phyloP scores from a whole-genome alignment of 2,329 filamentous ascomycete genomes.

The Colletotrichum tropicale region DNA sequence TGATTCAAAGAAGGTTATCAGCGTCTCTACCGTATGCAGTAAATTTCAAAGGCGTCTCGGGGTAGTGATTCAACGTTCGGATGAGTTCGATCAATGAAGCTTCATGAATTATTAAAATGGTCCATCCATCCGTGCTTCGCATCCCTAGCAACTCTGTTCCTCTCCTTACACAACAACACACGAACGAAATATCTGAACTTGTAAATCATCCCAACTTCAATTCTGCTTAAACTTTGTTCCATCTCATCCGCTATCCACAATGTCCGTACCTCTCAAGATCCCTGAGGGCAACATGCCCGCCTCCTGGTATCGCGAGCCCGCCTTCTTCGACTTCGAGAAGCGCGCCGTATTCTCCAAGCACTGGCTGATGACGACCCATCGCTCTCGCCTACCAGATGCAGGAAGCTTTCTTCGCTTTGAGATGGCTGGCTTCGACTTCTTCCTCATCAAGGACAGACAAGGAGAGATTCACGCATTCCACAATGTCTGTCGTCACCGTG shows the following conservation, averaged over 20 bases:
- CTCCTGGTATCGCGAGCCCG: constrained; percentile 24
- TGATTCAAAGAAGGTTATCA: background rate
- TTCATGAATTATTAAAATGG: background rate
- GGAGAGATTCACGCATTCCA: constrained; percentile 19
- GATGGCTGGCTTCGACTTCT: constrained; percentile 21
- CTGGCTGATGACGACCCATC: constrained; percentile 30
- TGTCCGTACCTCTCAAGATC: background rate
- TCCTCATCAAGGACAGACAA: constrained; percentile 21
- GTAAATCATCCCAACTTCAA: background rate
- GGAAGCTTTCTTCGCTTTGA: constrained; percentile 18
- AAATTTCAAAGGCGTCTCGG: fast-evolving
- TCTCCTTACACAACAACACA: background rate
- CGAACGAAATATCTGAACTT: background rate
- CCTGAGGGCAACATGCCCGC: constrained; percentile 22
- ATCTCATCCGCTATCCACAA: background rate
- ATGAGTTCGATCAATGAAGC: background rate
- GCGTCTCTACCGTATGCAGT: fast-evolving
- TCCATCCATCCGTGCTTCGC: background rate
- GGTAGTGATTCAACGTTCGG: fast-evolving
- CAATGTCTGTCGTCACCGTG: constrained; percentile 22
- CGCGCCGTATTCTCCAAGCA: constrained; percentile 41
- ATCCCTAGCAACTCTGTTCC: background rate
- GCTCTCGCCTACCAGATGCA: constrained; percentile 14
- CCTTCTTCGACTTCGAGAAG: constrained; percentile 43
- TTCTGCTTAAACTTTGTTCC: background rate